Evolutionary conservation across 768 basidiomycete genomes (phyloP).

Genomic region (Coprinellus micaceus): DNA sequence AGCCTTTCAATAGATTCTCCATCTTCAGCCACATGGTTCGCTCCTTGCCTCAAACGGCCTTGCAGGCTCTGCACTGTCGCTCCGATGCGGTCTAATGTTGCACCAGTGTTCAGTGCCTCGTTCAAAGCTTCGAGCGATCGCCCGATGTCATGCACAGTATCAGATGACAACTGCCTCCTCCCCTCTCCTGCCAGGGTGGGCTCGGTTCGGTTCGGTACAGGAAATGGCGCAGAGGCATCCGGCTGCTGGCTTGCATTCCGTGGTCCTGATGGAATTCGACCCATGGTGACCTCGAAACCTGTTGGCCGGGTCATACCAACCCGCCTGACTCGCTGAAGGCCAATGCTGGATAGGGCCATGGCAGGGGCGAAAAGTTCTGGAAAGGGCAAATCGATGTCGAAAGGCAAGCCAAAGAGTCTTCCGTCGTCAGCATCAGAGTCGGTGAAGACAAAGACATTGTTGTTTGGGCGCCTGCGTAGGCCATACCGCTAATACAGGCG

Average conservation of each 20-base stretch:
- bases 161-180: neutral
- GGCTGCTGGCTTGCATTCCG: neutral
- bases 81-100: conserved; percentile 16
- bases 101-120: conserved; percentile 17
- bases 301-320: no score
- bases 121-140: conserved; percentile 21
- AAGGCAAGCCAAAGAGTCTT: neutral
- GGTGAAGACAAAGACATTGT: conserved; percentile 1
- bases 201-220: no score
- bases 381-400: neutral
- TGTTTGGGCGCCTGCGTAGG: neutral
- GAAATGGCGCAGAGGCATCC: no score
- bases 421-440: conserved; percentile 4
- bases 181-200: neutral
- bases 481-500: neutral
- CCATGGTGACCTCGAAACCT: neutral
- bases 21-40: conserved; percentile 11
- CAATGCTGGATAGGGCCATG: no score
- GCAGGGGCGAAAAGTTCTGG: conserved; percentile 2
- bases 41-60: neutral
- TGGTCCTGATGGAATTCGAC: neutral
- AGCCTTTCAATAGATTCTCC: conserved; percentile 25
- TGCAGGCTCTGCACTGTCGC: conserved; percentile 10
- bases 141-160: conserved; percentile 14
- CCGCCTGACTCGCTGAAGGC: no score